A percentile compares a stretch with the other conserved stretches of the same genome.
phyloP scores from a whole-genome alignment of 305 asterid genomes.

The Nicotiana rustica region DNA sequence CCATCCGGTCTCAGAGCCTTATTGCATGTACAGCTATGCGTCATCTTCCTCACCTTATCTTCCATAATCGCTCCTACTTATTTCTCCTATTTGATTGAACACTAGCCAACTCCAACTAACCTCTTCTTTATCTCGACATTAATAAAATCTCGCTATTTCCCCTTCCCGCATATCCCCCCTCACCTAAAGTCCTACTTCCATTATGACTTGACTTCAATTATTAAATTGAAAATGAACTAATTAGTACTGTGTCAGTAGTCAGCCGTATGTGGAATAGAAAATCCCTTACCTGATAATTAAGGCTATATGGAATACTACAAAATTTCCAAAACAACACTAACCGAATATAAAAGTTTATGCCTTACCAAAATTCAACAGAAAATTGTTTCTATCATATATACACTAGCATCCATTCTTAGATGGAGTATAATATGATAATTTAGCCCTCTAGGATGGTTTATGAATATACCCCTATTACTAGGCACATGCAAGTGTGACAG shows the following conservation, averaged over 20 bases:
- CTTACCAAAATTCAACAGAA: neutral
- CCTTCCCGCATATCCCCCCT: too few species aligned
- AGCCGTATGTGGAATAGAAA: neutral
- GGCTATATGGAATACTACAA: neutral
- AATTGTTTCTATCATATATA: neutral
- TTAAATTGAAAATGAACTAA: neutral
- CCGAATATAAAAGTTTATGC: neutral
- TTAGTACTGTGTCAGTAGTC: neutral
- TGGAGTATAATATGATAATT: neutral
- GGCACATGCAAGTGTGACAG: too few species aligned
- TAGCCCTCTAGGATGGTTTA: neutral
- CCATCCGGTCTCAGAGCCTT: too few species aligned
- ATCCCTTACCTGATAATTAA: conserved; percentile 7
- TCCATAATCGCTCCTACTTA: too few species aligned
- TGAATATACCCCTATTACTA: too few species aligned
- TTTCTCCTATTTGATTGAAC: too few species aligned
- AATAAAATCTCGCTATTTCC: too few species aligned
- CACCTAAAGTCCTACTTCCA: too few species aligned
- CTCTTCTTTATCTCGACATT: too few species aligned
- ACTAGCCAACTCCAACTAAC: too few species aligned
- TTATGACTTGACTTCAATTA: neutral
- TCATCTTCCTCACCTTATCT: too few species aligned
- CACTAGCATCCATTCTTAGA: neutral
- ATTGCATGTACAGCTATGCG: too few species aligned
- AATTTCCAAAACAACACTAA: neutral